Conservation (phyloP, 345 rosid species). For the Lepidium aucheri region DNA sequence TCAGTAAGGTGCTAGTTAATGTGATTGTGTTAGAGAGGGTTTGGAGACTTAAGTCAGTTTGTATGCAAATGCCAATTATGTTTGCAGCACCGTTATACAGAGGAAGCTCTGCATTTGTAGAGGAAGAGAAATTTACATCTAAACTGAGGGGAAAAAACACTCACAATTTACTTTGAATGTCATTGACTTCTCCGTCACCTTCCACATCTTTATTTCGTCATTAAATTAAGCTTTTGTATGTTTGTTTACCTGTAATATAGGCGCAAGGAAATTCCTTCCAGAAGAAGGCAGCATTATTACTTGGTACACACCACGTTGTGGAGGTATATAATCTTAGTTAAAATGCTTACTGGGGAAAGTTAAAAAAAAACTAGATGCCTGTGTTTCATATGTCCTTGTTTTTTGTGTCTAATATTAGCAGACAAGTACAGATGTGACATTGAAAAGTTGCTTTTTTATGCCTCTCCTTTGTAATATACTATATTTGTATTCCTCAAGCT, state of each 20-base stretch:
- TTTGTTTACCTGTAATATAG: conserved; percentile 32
- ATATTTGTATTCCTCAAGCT: background rate
- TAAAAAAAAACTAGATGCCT: background rate
- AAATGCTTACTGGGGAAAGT: background rate
- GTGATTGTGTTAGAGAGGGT: background rate
- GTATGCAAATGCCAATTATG: background rate
- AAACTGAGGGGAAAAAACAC: background rate
- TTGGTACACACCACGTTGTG: conserved; percentile 62
- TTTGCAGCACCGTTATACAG: background rate
- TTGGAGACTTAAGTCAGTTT: background rate
- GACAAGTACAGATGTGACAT: background rate
- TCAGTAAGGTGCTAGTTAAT: background rate
- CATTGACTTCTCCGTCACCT: background rate
- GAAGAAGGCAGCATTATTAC: conserved; percentile 79
- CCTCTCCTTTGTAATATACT: background rate
- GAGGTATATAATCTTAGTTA: conserved; percentile 52
- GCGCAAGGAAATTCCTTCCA: conserved; percentile 94
- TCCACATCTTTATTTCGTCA: background rate
- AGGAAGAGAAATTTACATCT: background rate
- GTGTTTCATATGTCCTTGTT: background rate
- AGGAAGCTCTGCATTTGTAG: background rate
- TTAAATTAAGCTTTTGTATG: background rate
- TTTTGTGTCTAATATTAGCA: background rate
- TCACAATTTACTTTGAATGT: background rate
- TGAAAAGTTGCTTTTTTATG: background rate